Conservation (phyloP, 257 asterid species). For the Salvia splendens region DNA sequence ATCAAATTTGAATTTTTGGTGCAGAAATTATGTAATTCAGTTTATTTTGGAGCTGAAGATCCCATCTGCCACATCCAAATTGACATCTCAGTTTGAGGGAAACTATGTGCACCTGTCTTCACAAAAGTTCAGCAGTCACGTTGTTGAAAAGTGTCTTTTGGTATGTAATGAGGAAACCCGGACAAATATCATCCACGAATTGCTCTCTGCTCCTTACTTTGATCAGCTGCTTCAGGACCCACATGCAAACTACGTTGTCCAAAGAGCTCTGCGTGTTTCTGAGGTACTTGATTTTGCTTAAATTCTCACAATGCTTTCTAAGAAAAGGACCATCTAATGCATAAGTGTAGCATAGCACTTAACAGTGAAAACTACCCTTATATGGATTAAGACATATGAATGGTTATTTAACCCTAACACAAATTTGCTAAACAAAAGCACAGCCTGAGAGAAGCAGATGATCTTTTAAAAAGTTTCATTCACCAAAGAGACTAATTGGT, state of each 20-base stretch:
- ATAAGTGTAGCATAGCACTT: neutral
- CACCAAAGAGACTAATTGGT: slow-evolving; percentile 4
- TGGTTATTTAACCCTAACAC: neutral
- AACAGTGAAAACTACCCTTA: neutral
- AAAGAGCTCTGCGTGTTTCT: slow-evolving; percentile 71
- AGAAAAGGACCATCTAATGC: neutral
- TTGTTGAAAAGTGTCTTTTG: slow-evolving; percentile 78
- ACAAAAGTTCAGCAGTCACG: slow-evolving; percentile 93
- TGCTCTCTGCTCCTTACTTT: slow-evolving; percentile 64
- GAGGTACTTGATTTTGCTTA: slow-evolving; percentile 51
- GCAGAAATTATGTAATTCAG: slow-evolving; percentile 92
- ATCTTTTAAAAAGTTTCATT: neutral
- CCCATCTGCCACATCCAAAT: slow-evolving; percentile 58
- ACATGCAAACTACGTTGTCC: slow-evolving; percentile 90
- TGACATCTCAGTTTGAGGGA: slow-evolving; percentile 68
- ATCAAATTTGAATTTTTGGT: neutral
- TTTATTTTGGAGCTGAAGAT: slow-evolving; percentile 71
- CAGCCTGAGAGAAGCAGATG: neutral
- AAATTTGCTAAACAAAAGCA: too few relatives aligned
- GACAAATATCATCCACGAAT: slow-evolving; percentile 68
- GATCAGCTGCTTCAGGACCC: slow-evolving; percentile 95
- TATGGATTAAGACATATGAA: neutral
- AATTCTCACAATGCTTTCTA: neutral
- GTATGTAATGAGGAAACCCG: slow-evolving; percentile 50
- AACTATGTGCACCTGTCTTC: slow-evolving; percentile 69